Conservation (phyloP, 2,329 filamentous ascomycete species). For the Coniochaeta sp. region DNA sequence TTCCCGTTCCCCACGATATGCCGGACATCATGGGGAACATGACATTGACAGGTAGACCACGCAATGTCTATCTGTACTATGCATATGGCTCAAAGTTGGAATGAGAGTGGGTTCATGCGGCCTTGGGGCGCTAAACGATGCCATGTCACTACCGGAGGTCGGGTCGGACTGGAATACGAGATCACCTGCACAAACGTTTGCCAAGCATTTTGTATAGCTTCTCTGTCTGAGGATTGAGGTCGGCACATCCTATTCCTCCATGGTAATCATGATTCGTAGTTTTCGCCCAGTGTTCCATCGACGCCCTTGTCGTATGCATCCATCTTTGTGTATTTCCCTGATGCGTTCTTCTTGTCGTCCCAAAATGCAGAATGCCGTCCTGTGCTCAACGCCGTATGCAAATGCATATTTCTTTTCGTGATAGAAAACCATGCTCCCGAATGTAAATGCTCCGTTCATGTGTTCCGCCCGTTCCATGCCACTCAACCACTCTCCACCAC, state of each 20-base stretch:
- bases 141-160: not conserved
- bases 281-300: not conserved
- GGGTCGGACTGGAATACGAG: constrained; percentile 3
- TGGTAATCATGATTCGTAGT: not conserved
- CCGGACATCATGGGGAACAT: not conserved
- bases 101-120: not conserved
- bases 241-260: not conserved
- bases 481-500: constrained; percentile 25
- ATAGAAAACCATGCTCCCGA: not conserved
- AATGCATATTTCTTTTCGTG: not conserved
- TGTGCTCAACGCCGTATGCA: not conserved
- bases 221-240: not conserved
- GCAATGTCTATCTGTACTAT: not conserved
- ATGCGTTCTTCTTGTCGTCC: not conserved
- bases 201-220: not conserved
- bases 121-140: not conserved
- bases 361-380: not conserved
- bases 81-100: not conserved
- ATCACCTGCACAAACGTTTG: constrained; percentile 3
- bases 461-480: not conserved
- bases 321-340: not conserved
- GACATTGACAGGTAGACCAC: not conserved
- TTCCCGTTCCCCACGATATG: no score
- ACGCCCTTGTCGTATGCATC: not conserved
- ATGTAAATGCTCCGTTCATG: not conserved